Conservation (phyloP, 768 basidiomycete genomes). For the Rhodotorula sphaerocarpa region DNA sequence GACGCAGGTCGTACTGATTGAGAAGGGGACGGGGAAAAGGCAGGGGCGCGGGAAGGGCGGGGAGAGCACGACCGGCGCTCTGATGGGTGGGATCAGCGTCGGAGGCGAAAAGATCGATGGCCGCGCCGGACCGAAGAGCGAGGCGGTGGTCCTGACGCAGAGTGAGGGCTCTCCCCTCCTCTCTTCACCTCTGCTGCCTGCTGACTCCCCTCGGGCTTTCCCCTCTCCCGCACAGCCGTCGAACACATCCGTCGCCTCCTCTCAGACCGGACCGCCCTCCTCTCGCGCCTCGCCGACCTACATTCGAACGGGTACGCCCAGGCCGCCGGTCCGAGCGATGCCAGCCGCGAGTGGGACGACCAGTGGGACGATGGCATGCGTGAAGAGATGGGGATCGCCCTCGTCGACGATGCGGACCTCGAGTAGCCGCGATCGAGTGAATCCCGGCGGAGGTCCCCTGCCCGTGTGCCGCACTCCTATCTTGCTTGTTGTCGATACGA, state of each 20-base stretch:
- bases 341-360: conserved; percentile 63
- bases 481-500: too few species aligned
- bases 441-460: too few species aligned
- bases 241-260: conserved; percentile 69
- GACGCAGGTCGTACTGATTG: conserved; percentile 9
- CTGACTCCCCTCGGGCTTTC: background rate
- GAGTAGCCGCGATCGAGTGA: too few species aligned
- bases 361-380: conserved; percentile 57
- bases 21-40: conserved; percentile 24
- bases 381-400: too few species aligned
- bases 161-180: conserved; percentile 51
- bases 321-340: background rate
- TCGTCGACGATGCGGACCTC: too few species aligned
- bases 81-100: conserved; percentile 41
- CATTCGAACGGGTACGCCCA: conserved; percentile 25
- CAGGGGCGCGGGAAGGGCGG: conserved; percentile 40
- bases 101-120: conserved; percentile 67
- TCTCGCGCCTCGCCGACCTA: conserved; percentile 54
- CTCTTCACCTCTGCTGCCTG: background rate
- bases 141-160: conserved; percentile 78
- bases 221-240: conserved; percentile 55
- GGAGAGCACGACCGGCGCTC: conserved; percentile 41
- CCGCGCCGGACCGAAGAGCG: conserved; percentile 78
- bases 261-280: conserved; percentile 53
- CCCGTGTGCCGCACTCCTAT: too few species aligned